phyloP scores from a whole-genome alignment of 345 rosid species.

The Ceriops zippeliana region DNA sequence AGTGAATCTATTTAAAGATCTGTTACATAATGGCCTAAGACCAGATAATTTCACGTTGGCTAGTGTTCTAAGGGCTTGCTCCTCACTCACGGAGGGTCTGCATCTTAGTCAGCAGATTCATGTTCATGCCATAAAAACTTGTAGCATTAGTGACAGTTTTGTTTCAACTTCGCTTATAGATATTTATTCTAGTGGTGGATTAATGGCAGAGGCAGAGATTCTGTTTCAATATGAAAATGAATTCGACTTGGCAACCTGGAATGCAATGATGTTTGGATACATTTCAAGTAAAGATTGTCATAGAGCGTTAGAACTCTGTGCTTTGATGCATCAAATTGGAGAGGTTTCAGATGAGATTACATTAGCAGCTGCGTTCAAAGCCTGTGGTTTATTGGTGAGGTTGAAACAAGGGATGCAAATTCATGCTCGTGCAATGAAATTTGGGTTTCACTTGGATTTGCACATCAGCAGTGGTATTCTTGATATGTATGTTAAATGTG shows the following conservation, averaged over 20 bases:
- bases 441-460: slow-evolving; percentile 44
- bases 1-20: slow-evolving; percentile 35
- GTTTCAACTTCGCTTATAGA: slow-evolving; percentile 58
- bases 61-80: slow-evolving; percentile 49
- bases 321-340: slow-evolving; percentile 41
- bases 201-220: slow-evolving; percentile 48
- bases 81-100: slow-evolving; percentile 43
- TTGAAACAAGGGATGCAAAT: slow-evolving; percentile 45
- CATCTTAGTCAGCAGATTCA: slow-evolving; percentile 46
- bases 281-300: slow-evolving; percentile 30
- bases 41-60: slow-evolving; percentile 55
- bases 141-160: slow-evolving; percentile 31
- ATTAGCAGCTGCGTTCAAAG: slow-evolving; percentile 44
- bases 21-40: slow-evolving; percentile 32
- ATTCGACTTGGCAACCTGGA: slow-evolving; percentile 48
- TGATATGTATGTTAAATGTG: slow-evolving; percentile 64
- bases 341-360: slow-evolving; percentile 44
- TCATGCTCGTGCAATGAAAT: slow-evolving; percentile 45
- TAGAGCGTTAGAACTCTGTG: slow-evolving; percentile 44
- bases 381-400: slow-evolving; percentile 44
- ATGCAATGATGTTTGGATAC: slow-evolving; percentile 59
- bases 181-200: slow-evolving; percentile 44
- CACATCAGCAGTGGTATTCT: slow-evolving; percentile 49
- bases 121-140: slow-evolving; percentile 44
- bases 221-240: slow-evolving; percentile 33